Percentiles rank a stretch among this genome's conserved stretches.
Evolutionary conservation across 139 green algal genomes (phyloP).

Genomic region (Chlorella sp.): DNA sequence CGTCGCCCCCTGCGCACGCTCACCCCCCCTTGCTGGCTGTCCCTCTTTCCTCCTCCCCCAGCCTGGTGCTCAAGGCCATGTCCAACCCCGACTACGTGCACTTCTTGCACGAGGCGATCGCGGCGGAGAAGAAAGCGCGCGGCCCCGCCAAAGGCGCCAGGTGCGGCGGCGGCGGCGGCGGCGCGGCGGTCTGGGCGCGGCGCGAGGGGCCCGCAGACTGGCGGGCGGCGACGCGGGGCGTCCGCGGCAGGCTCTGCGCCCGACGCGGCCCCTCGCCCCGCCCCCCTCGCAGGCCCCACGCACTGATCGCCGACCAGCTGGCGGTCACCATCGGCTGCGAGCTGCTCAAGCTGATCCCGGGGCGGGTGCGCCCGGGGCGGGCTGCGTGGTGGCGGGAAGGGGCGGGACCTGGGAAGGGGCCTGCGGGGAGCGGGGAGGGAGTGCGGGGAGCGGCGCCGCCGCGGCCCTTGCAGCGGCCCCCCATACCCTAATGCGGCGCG

Average conservation of each 20-base stretch:
- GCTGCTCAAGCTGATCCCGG: constrained; percentile 80
- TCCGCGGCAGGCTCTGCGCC: background rate
- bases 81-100: constrained; percentile 65
- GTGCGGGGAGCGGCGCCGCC: too few species aligned
- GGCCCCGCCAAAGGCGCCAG: constrained; percentile 10
- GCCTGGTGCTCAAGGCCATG: constrained; percentile 77
- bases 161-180: background rate
- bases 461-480: too few species aligned
- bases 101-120: constrained; percentile 63
- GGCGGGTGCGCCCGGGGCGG: constrained; percentile 45
- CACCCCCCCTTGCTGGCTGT: background rate
- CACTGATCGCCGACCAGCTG: constrained; percentile 71
- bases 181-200: background rate
- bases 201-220: background rate
- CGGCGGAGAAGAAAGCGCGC: constrained; percentile 31
- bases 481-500: too few species aligned
- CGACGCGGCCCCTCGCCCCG: background rate
- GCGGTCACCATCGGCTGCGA: constrained; percentile 74
- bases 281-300: constrained; percentile 38
- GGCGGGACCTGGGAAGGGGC: too few species aligned
- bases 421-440: too few species aligned
- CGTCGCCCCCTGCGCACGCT: background rate
- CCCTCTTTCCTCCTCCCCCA: constrained; percentile 22
- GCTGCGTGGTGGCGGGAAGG: background rate
- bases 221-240: background rate